Evolutionary conservation across 176 grass and related monocot genomes (phyloP).

Genomic region (Dendrocalamus sinicus): DNA sequence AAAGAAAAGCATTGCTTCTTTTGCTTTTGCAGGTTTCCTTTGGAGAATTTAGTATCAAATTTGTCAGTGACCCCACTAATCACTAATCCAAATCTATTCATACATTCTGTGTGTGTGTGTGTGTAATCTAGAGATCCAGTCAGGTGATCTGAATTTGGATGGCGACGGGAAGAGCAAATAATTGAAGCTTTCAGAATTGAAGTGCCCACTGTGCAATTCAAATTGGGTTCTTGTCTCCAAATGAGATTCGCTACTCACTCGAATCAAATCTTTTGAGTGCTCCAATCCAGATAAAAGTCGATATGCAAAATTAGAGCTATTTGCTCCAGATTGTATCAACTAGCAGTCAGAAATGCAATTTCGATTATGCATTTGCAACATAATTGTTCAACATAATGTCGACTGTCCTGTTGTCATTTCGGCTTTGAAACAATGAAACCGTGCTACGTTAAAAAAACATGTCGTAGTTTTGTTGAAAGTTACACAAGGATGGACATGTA

Average conservation of each 20-base stretch:
- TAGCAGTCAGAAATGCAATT: background rate
- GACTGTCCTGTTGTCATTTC: background rate
- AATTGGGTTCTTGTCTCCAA: background rate
- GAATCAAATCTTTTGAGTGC: background rate
- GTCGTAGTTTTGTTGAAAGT: background rate
- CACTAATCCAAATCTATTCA: conserved; percentile 14
- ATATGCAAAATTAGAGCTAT: too few relatives aligned
- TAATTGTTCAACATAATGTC: background rate
- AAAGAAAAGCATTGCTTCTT: background rate
- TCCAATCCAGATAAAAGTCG: background rate
- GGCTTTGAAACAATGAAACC: background rate
- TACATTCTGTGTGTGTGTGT: too few relatives aligned
- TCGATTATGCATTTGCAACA: background rate
- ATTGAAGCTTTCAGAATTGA: background rate
- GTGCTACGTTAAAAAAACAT: background rate
- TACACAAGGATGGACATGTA: background rate
- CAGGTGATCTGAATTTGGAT: conserved; percentile 24
- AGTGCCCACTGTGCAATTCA: background rate
- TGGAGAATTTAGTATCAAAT: background rate
- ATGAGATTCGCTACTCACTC: background rate
- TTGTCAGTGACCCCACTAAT: conserved; percentile 31
- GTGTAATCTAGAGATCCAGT: conserved; percentile 41
- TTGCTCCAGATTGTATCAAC: background rate
- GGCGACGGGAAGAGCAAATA: conserved; percentile 6
- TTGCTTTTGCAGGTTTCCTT: conserved; percentile 18